Base-by-base conservation (phyloP, 257 asterid species). In the Handroanthus guayacan region DNA sequence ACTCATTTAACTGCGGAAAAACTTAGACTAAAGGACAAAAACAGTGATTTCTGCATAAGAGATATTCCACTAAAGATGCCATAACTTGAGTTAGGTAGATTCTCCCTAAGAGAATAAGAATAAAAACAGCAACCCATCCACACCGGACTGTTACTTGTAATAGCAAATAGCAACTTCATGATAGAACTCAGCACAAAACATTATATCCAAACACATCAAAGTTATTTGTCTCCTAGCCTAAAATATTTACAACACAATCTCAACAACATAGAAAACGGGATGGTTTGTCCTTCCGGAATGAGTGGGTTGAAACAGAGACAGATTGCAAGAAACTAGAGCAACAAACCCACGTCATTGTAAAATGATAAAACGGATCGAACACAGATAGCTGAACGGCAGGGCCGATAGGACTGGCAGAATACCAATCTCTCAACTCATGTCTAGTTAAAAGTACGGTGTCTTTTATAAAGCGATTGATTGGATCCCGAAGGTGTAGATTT, bases 181-280 rank as follows among this genome's bases (percentile, higher is more conserved):
- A 68, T 6, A 74, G 41, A 74, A 60, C 39, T 52, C 50, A 68
- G 81, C 79, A 77, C 69, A 71, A 62, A 76, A 78, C 64, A 74
- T 37, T 58, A 75, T 55, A 69, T 77, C 75, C 83, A 67, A 71
- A 66, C 82, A 84, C 69, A 82, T 62, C 56, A 72, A 79, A 71
- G 65, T 52, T 20, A 57, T 69, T 74, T 62, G 52, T 72, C 73
- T 76, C 75, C 81, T 81, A 84, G 38, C 84, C 87, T 71, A 75
- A 61, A 41, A 84, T 78, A 87, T 86, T 74, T 83, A 85, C 96
- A 88, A 69, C 69, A 86, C 79, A 85, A 79, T 79, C 79, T 77
- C 79, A 71, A 75, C 78, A 77, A 78, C 82, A 81, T 66, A 76
- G 77, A 75, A 65, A 39, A 58, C 62, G 41, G 69, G 71, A 64